Base-by-base conservation (phyloP, 2,329 filamentous ascomycete genomes). In the Penicillium sp. region DNA sequence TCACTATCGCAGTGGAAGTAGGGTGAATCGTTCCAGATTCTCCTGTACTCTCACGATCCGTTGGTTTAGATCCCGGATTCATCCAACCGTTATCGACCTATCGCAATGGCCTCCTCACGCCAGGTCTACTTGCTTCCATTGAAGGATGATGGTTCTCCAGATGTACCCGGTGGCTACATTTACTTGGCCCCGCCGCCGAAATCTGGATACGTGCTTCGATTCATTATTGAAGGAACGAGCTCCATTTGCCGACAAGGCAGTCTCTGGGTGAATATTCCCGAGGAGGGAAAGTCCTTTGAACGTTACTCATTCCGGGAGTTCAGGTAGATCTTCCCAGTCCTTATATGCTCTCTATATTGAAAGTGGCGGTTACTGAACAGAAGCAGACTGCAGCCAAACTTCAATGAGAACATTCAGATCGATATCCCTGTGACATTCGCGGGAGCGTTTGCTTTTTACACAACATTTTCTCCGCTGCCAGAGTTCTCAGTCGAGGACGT, bases 241-340 rank as follows among this genome's bases (percentile, higher is more conserved):
- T 96, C 93, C 61, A 94, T 99, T 80, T 97, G 93, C 76, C 86
- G 92, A 66, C 83, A 96, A 77, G 94, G 95, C 59, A 97, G 90
- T 72, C 82, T 99, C 62, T 99, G 94, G 93, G 89, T 96, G 70
- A 99, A 99, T 75, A 90, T 97, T 60, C 94, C 94, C 8, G 84
- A 88, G 60, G 82, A 87, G 68, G 92, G 88, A 58, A 80, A 86
- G 50, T 79, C 86, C 43, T 99, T 97, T 72, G 84, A 86, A 63
- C 88, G 94, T 67, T 83, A 89, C 69, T 83, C 84, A 35, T 99
- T 96, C 75, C 86, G 87, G 69, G 89, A 96, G 78, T 95, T 89
- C 84, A 93, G 91, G 93, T 97, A 82, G 88, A 38, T 56, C 50
- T 45, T 29, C 15, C 23, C 23, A 23, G 8, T 29, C 46, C 23